Conservation (phyloP, 2,329 filamentous ascomycete species). For the Apiospora marii region DNA sequence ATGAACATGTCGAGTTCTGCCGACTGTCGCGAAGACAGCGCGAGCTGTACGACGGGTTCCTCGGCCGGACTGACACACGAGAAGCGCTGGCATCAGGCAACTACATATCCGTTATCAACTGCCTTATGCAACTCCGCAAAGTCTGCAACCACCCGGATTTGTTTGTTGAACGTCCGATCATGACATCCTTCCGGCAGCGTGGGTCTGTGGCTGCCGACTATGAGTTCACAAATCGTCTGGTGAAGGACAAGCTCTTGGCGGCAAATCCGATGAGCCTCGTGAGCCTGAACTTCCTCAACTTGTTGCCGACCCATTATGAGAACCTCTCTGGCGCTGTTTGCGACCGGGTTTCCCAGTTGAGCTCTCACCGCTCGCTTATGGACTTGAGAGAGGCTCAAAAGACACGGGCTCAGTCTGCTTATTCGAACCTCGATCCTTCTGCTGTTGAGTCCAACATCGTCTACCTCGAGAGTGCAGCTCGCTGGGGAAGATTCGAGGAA, state of each 20-base stretch:
- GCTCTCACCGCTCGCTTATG: constrained; percentile 73
- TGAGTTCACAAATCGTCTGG: constrained; percentile 72
- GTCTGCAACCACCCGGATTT: constrained; percentile 98
- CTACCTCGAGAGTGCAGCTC: constrained; percentile 74
- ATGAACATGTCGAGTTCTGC: constrained; percentile 96
- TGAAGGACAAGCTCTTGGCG: constrained; percentile 72
- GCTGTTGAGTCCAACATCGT: constrained; percentile 74
- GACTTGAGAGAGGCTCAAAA: constrained; percentile 77
- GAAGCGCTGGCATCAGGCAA: constrained; percentile 91
- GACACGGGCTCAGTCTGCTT: constrained; percentile 62
- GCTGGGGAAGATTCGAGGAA: constrained; percentile 77
- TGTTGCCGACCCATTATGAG: constrained; percentile 78
- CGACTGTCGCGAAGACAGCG: constrained; percentile 93
- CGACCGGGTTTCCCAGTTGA: constrained; percentile 69
- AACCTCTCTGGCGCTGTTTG: constrained; percentile 62
- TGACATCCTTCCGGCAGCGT: constrained; percentile 93
- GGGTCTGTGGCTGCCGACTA: constrained; percentile 80
- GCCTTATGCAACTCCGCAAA: constrained; percentile 95
- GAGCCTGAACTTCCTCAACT: constrained; percentile 79
- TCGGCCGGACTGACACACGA: constrained; percentile 87
- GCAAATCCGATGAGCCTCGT: constrained; percentile 69
- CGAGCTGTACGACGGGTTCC: constrained; percentile 95
- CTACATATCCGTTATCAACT: constrained; percentile 97
- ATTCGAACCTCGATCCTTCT: constrained; percentile 66
- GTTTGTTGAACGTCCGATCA: constrained; percentile 94